Evolutionary conservation across 305 asterid species (phyloP).

Genomic region (Fraxinus paxiana): DNA sequence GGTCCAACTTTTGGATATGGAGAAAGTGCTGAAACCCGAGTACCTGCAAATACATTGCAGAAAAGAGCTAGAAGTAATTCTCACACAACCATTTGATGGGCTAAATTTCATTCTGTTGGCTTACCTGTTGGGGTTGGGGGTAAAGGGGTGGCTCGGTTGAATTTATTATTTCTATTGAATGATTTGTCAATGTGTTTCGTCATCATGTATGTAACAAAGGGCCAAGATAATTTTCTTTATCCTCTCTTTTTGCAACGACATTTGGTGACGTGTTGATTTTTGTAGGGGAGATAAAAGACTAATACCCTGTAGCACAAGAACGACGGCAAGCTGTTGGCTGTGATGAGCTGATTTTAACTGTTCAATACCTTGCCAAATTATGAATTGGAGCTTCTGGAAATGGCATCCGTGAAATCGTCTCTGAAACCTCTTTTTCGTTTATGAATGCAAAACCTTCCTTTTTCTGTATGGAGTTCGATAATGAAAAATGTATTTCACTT

Average conservation of each 20-base stretch:
- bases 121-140: not conserved
- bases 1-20: not conserved
- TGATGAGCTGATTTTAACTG: not conserved
- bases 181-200: not conserved
- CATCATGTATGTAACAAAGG: too few relatives aligned
- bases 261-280: conserved; percentile 3
- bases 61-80: not conserved
- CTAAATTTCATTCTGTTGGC: not conserved
- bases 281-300: conserved; percentile 10
- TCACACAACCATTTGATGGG: not conserved
- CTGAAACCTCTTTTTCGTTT: not conserved
- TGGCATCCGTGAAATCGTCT: not conserved
- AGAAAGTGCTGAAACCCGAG: not conserved
- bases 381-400: not conserved
- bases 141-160: not conserved
- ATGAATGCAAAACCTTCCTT: not conserved
- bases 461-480: not conserved
- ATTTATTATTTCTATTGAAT: not conserved
- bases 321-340: not conserved
- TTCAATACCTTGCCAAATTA: not conserved
- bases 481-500: not conserved
- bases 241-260: not conserved
- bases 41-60: not conserved
- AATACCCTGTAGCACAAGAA: not conserved
- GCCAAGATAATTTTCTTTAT: not conserved